Evolutionary conservation across 257 asterid species (phyloP), one percentile per base, ranked within the genome.

Genomic region (Petrea volubilis): DNA sequence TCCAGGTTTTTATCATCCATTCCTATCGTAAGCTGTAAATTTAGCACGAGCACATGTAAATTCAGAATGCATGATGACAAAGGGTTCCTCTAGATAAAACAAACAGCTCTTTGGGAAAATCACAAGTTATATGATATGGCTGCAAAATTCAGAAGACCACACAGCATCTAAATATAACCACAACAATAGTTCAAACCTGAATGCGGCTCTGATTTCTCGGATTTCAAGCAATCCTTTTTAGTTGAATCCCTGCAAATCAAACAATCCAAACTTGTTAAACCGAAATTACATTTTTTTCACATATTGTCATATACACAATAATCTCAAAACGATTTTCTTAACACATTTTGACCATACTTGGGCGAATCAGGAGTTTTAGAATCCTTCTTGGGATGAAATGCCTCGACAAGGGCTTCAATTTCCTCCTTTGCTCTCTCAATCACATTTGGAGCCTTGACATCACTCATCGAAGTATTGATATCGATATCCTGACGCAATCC

Each of bases 381-480:
- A 71, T 83, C 90, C 82, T 84, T 87, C 67, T 84, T 87, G 6
- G 81, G 80, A 70, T 89, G 92, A 67, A 91, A 77, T 11, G 85
- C 83, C 67, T 73, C 85, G 28, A 86, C 89, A 64, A 91, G 61
- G 50, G 97, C 96, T 72, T 89, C 93, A 62, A 91, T 74, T 67
- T 91, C 97, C 81, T 91, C 97, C 74, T 84, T 89, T 0, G 91
- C 96, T 63, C 97, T 84, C 75, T 84, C 91, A 72, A 91, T 87
- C 69, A 87, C 84, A 56, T 84, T 85, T 12, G 97, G 97, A 49
- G 96, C 96, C 82, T 82, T 91, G 41, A 89, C 90, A 27, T 84
- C 86, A 70, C 67, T 46, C 67, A 78, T 33, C 2, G 95, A 56
- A 50, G 95, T 78, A 64, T 74, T 77, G 79, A 66, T 84, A 60